A percentile compares a stretch with the other conserved stretches of the same genome.
Conservation (phyloP, 108 stramenopile genomes). For the Schizochytrium sp. region DNA sequence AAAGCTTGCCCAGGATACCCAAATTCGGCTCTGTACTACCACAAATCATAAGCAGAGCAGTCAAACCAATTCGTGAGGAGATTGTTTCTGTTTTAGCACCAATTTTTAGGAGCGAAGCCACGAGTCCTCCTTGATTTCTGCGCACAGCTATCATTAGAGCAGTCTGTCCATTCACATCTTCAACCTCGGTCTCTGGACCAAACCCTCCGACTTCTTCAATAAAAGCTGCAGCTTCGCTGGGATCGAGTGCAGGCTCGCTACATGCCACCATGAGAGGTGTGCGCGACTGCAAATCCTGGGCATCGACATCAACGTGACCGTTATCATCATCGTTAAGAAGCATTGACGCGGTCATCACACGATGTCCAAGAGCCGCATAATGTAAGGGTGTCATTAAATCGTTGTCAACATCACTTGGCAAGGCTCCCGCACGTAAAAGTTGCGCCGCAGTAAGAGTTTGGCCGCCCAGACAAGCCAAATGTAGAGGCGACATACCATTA, state of each 20-base stretch:
- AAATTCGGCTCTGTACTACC: neutral
- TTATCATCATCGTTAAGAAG: neutral
- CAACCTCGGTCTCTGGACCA: constrained; percentile 9
- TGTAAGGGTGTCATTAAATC: constrained; percentile 23
- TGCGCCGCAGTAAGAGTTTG: neutral
- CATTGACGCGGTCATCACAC: neutral
- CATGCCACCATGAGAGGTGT: neutral
- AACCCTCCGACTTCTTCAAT: neutral
- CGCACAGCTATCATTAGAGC: neutral
- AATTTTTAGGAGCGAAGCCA: neutral
- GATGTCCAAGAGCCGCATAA: constrained; percentile 9
- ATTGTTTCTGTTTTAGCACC: neutral
- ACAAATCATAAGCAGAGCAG: constrained; percentile 1
- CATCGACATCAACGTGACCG: neutral
- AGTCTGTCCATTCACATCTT: neutral
- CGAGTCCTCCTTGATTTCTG: neutral
- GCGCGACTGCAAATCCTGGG: constrained; percentile 14
- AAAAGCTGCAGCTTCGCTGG: neutral
- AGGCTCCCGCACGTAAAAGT: constrained; percentile 23
- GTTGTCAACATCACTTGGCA: neutral
- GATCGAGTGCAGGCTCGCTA: neutral
- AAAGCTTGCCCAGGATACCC: constrained; percentile 4
- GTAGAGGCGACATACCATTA: constrained; percentile 15
- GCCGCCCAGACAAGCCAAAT: neutral
- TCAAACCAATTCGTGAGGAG: neutral